Evolutionary conservation across 2,329 filamentous ascomycete species (phyloP).

Genomic region (Ambrosiella cleistominuta): DNA sequence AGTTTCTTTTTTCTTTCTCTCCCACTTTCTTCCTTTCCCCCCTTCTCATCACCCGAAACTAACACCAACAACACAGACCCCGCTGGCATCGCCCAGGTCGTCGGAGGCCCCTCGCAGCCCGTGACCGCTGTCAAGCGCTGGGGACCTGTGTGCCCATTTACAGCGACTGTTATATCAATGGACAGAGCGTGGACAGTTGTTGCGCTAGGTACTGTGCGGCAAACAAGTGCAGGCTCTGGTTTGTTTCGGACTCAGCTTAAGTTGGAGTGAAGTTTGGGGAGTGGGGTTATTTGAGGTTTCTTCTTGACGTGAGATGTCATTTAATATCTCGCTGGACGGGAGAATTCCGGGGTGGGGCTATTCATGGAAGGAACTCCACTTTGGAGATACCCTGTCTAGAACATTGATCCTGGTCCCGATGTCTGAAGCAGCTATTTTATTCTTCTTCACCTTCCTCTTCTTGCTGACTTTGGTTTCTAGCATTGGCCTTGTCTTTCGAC

Average conservation of each 20-base stretch:
- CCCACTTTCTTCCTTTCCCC: neutral
- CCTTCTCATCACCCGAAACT: neutral
- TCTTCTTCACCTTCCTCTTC: too few relatives aligned
- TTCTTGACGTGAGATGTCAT: neutral
- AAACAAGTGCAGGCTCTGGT: conserved; percentile 23
- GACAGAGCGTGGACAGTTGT: conserved; percentile 23
- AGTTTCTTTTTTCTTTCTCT: conserved; percentile 11
- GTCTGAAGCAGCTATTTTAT: too few relatives aligned
- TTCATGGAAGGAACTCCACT: too few relatives aligned
- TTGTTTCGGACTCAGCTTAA: neutral
- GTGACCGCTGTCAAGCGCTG: conserved; percentile 26
- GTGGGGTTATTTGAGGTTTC: neutral
- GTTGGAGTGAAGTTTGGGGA: neutral
- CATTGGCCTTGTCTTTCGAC: too few relatives aligned
- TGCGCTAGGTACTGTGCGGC: conserved; percentile 28
- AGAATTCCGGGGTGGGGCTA: too few relatives aligned
- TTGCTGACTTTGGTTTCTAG: too few relatives aligned
- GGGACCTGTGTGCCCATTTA: conserved; percentile 25
- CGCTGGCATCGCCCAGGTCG: conserved; percentile 22
- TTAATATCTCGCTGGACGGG: too few relatives aligned
- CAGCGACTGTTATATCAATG: conserved; percentile 22
- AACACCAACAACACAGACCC: conserved; percentile 15
- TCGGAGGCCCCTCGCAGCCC: conserved; percentile 27
- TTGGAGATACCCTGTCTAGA: too few relatives aligned
- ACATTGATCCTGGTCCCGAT: too few relatives aligned